Evolutionary conservation across 169 alveolate genomes (phyloP).

Genomic region (Plasmodium gonderi): DNA sequence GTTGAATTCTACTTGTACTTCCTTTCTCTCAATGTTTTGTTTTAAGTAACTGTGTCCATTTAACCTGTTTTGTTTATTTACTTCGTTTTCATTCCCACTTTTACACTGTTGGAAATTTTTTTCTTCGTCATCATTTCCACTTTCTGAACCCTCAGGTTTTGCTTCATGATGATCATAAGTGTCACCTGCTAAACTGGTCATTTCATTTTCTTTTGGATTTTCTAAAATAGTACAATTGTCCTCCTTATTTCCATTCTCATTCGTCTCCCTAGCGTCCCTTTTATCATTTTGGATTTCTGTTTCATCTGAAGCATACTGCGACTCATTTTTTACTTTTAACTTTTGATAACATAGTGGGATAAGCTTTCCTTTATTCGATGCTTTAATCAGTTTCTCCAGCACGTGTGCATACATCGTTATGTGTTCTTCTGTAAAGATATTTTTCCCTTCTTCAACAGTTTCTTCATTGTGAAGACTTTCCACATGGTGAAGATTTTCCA

Average conservation of each 20-base stretch:
- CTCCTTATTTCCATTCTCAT: not conserved
- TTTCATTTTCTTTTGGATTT: not conserved
- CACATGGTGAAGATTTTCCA: not conserved
- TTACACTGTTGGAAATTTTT: too few species aligned
- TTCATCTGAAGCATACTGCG: not conserved
- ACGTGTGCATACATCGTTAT: conserved; percentile 40
- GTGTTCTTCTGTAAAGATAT: conserved; percentile 48
- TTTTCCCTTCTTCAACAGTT: not conserved
- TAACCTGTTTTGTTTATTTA: too few species aligned
- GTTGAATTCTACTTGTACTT: conserved; percentile 12
- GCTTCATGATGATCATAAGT: too few species aligned
- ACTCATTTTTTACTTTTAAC: not conserved
- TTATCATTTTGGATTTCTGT: not conserved
- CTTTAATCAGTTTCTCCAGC: conserved; percentile 19
- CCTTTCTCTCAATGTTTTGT: too few species aligned
- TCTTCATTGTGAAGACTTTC: not conserved
- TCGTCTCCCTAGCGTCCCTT: not conserved
- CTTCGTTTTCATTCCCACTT: too few species aligned
- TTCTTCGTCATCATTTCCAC: too few species aligned
- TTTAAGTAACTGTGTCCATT: too few species aligned
- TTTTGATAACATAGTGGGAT: not conserved
- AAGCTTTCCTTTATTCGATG: not conserved
- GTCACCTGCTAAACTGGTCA: too few species aligned
- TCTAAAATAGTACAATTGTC: not conserved
- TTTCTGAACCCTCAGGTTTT: too few species aligned